Base-by-base conservation (phyloP, 176 grass and related monocot genomes). In the Poa pratensis region DNA sequence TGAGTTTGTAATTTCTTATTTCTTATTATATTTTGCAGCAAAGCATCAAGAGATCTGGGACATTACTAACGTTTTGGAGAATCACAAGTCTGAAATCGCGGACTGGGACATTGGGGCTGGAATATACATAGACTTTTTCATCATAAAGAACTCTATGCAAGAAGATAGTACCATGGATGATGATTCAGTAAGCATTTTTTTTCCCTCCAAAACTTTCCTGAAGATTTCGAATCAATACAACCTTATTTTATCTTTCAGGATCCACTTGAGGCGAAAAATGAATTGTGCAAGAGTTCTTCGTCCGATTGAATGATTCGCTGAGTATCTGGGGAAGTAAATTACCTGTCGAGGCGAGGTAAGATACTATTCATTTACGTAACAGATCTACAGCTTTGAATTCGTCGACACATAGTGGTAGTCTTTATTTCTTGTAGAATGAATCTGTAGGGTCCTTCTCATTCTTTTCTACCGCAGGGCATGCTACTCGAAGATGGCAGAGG, bases 81-180 rank as follows among this genome's bases (percentile, higher is more conserved):
- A 88, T 57, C 88, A 92, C 59, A 94, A 90, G 70, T 93, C 93
- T 82, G 86, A 95, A 95, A 98, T 98, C 79, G 87, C 93, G 87
- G 93, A 95, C 51, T 94, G 96, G 93, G 96, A 95, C 74, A 49
- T 98, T 83, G 91, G 96, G 75, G 93, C 89, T 39, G 93, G 91
- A 79, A 94, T 98, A 81, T 98, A 92, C 85, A 82, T 94, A 73
- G 91, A 95, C 46, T 98, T 89, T 77, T 98, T 92, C 62, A 80
- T 87, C 73, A 18, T 98, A 66, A 91, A 74, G 66, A 89, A 69
- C 83, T 90, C 85, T 20, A 90, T 95, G 89, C 89, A 86, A 87
- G 88, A 92, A 87, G 90, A 87, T 79, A 88, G 48, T 82, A 64
- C 73, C 20, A 92, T 94, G 86, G 89, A 85, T 85, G 89, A 94